Conservation (phyloP, 2,329 filamentous ascomycete species). For the Dactylellina cionopaga region DNA sequence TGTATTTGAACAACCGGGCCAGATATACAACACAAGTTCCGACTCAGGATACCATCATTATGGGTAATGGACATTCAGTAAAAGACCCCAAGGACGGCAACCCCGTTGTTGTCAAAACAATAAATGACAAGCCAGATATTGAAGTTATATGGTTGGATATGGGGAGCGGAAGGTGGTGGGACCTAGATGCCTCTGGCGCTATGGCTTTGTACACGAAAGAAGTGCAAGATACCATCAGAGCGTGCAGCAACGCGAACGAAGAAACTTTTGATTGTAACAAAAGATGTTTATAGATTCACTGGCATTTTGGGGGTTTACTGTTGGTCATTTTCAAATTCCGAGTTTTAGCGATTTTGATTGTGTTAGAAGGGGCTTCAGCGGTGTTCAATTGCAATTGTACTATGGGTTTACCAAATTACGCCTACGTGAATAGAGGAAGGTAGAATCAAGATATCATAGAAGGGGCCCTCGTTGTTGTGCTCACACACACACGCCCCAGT, state of each 20-base stretch:
- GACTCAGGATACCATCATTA: constrained; percentile 31
- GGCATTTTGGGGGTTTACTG: not conserved
- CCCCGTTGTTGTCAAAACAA: constrained; percentile 41
- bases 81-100: constrained; percentile 34
- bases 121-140: constrained; percentile 24
- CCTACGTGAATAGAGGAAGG: constrained; percentile 19
- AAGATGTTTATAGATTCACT: constrained; percentile 44
- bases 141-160: constrained; percentile 48
- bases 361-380: constrained; percentile 2
- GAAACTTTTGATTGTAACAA: constrained; percentile 40
- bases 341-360: constrained; percentile 8
- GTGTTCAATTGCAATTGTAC: constrained; percentile 3
- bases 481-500: no score
- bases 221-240: constrained; percentile 25
- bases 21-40: constrained; percentile 14
- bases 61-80: constrained; percentile 47
- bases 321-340: constrained; percentile 14
- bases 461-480: no score
- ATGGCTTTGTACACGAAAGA: constrained; percentile 49
- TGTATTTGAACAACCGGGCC: constrained; percentile 42
- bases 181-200: constrained; percentile 42
- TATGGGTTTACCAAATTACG: constrained; percentile 8
- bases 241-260: constrained; percentile 42
- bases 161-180: constrained; percentile 51
- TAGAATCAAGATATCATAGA: no score